A percentile compares a stretch with the other conserved stretches of the same genome.
Evolutionary conservation across 1,284 basidiomycete genomes (phyloP).

Genomic region (Phellinidium pouzarii): DNA sequence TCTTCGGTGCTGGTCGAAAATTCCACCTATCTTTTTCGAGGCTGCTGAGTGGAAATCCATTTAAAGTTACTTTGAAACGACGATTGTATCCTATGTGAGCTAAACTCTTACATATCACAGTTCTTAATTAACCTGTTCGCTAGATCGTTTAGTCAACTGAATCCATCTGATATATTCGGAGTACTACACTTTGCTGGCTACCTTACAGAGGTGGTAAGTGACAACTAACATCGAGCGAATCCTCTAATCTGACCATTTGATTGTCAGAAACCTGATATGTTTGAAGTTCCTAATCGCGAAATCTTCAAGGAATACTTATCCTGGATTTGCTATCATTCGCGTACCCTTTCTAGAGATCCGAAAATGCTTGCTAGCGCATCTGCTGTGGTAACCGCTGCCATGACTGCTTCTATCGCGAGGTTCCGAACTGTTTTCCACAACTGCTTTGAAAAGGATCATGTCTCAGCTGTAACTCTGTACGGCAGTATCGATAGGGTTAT

Average conservation of each 20-base stretch:
- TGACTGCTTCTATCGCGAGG: not conserved
- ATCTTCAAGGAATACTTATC: not conserved
- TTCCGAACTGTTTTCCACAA: not conserved
- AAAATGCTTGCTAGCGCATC: not conserved
- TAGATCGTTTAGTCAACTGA: not conserved
- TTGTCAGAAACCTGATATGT: not conserved
- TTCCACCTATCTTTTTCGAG: not conserved
- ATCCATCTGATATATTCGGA: not conserved
- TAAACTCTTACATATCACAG: not conserved
- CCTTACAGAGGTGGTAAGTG: not conserved
- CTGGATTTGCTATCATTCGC: not conserved
- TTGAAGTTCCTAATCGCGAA: not conserved
- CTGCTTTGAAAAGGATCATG: not conserved
- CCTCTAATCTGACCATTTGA: no score
- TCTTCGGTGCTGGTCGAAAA: not conserved
- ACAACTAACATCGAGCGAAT: not conserved
- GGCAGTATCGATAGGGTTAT: no score
- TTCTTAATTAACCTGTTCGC: not conserved
- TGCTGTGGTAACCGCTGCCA: not conserved
- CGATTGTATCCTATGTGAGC: not conserved
- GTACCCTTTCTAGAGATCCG: not conserved
- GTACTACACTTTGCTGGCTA: not conserved
- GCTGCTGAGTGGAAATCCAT: not conserved
- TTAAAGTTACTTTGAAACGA: not conserved
- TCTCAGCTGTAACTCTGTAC: no score